Conservation (phyloP, 2,329 filamentous ascomycete species). For the Aspergillus unguis region DNA sequence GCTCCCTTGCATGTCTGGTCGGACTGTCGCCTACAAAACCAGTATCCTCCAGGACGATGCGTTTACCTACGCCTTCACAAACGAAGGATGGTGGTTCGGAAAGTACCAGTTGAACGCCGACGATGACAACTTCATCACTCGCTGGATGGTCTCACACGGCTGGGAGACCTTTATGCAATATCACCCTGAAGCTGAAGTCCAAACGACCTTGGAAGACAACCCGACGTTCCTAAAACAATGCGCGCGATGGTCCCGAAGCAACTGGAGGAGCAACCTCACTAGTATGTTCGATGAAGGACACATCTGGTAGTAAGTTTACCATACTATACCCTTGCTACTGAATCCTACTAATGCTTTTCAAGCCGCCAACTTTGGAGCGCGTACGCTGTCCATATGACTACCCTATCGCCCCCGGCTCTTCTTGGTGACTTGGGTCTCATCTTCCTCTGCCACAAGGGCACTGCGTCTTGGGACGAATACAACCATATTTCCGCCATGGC, state of each 20-base stretch:
- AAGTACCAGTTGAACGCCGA: constrained; percentile 90
- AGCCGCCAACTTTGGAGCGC: constrained; percentile 92
- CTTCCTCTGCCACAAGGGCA: constrained; percentile 66
- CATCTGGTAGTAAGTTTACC: constrained; percentile 69
- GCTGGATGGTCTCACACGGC: constrained; percentile 87
- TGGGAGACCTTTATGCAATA: constrained; percentile 98
- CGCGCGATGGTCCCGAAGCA: constrained; percentile 91
- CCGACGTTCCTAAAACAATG: constrained; percentile 90
- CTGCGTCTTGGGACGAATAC: constrained; percentile 56
- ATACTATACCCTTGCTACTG: too few species aligned
- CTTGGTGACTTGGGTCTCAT: constrained; percentile 72
- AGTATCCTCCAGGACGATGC: constrained; percentile 80
- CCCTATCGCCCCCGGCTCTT: constrained; percentile 83
- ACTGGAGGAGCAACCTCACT: constrained; percentile 95
- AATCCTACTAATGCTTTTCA: too few species aligned
- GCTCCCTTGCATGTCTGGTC: constrained; percentile 93
- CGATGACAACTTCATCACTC: constrained; percentile 96
- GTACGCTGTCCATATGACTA: constrained; percentile 89
- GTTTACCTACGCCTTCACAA: constrained; percentile 85
- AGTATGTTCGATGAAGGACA: constrained; percentile 79
- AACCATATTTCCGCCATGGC: constrained; percentile 57
- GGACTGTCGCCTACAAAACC: constrained; percentile 87
- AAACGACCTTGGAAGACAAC: constrained; percentile 89
- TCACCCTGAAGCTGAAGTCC: constrained; percentile 82
- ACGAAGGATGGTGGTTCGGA: constrained; percentile 75